These are phyloP conservation scores for Suillus tomentosus DNA, from an alignment of 768 basidiomycete species.

Conservation along the genomic window DNA sequence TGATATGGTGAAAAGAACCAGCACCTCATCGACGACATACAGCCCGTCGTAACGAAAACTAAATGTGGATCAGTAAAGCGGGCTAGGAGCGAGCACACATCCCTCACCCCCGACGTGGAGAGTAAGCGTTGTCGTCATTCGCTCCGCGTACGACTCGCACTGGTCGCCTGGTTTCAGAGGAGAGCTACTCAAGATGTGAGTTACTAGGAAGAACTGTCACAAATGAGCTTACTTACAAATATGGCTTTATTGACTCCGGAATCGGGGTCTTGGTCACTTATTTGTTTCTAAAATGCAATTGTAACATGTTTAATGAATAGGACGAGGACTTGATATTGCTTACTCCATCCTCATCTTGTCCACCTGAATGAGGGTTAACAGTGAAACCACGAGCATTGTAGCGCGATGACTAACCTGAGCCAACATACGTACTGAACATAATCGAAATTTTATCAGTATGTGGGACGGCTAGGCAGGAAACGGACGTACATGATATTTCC, in stretches of 20 bases:
- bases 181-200: conserved; percentile 25
- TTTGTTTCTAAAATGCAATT: conserved; percentile 22
- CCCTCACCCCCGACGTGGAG: conserved; percentile 28
- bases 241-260: conserved; percentile 24
- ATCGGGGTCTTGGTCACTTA: conserved; percentile 26
- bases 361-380: conserved; percentile 19
- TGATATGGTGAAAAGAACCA: neutral
- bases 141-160: conserved; percentile 43
- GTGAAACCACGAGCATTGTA: neutral
- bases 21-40: conserved; percentile 30
- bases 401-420: conserved; percentile 25
- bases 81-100: neutral
- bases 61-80: neutral
- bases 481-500: conserved; percentile 40
- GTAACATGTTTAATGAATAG: conserved; percentile 6
- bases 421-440: conserved; percentile 35
- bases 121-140: conserved; percentile 17
- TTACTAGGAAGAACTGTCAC: conserved; percentile 1
- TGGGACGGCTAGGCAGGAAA: neutral
- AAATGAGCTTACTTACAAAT: conserved; percentile 13
- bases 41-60: conserved; percentile 37
- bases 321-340: neutral
- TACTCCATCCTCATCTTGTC: conserved; percentile 24
- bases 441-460: conserved; percentile 8
- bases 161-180: conserved; percentile 29